A percentile compares a stretch with the other conserved stretches of the same genome.
Conservation (phyloP, 768 basidiomycete genomes). For the Amanita molliuscula region DNA sequence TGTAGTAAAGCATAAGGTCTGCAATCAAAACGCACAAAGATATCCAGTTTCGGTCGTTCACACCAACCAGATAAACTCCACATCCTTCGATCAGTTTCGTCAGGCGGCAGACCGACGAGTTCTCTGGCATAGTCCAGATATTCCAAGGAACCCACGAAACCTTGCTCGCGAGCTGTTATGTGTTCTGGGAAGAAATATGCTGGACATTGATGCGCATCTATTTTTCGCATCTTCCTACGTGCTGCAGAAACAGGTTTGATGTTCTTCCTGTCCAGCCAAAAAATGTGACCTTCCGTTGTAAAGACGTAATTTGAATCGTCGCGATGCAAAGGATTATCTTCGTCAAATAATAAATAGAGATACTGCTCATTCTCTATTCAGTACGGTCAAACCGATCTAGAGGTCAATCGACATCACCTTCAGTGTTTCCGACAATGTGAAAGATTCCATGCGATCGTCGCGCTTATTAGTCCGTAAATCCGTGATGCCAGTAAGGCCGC, state of each 20-base stretch:
- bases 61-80: slow-evolving; percentile 76
- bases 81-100: slow-evolving; percentile 35
- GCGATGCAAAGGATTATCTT: slow-evolving; percentile 60
- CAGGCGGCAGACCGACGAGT: slow-evolving; percentile 46
- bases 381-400: background rate
- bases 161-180: slow-evolving; percentile 19
- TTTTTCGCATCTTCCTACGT: slow-evolving; percentile 49
- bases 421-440: slow-evolving; percentile 86
- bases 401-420: slow-evolving; percentile 39
- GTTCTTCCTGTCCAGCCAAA: slow-evolving; percentile 49
- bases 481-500: slow-evolving; percentile 76
- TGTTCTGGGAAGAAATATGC: slow-evolving; percentile 42
- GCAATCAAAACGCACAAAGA: slow-evolving; percentile 43
- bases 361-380: slow-evolving; percentile 40
- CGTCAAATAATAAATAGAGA: slow-evolving; percentile 86
- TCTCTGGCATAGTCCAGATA: slow-evolving; percentile 79
- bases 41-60: slow-evolving; percentile 52
- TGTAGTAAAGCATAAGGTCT: background rate
- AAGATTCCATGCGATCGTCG: slow-evolving; percentile 96
- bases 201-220: slow-evolving; percentile 68
- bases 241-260: slow-evolving; percentile 48
- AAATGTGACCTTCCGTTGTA: slow-evolving; percentile 91
- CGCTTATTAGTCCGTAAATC: slow-evolving; percentile 69
- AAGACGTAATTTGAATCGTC: slow-evolving; percentile 86
- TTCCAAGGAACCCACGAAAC: slow-evolving; percentile 40